These are phyloP conservation scores for Heterobasidion parviporum DNA, from an alignment of 1,284 basidiomycete genomes.

Conservation along the genomic window DNA sequence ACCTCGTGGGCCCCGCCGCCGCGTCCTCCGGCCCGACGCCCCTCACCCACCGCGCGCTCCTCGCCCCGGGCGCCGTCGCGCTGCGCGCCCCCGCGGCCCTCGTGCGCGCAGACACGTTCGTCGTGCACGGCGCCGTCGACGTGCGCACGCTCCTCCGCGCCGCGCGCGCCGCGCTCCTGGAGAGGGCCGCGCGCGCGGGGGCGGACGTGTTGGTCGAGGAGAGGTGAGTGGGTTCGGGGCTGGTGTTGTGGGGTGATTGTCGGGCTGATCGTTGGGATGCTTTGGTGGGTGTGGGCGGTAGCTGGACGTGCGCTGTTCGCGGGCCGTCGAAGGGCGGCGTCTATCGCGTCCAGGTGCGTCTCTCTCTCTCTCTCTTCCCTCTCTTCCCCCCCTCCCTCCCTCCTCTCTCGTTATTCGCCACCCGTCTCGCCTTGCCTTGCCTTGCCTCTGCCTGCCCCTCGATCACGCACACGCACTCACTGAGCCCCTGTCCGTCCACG, in stretches of 20 bases:
- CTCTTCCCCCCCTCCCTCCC: too few relatives aligned
- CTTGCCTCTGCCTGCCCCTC: too few relatives aligned
- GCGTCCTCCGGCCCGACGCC: not conserved
- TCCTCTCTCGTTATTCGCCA: too few relatives aligned
- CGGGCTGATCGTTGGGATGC: too few relatives aligned
- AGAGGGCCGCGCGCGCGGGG: constrained; percentile 42
- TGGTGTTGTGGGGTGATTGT: too few relatives aligned
- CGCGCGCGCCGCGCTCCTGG: constrained; percentile 42
- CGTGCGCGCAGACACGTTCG: not conserved
- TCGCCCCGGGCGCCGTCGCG: not conserved
- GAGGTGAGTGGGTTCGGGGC: constrained; percentile 40
- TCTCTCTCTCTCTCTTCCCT: not conserved
- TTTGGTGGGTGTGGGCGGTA: too few relatives aligned
- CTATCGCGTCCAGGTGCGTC: constrained; percentile 53
- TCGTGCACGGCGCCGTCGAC: constrained; percentile 46
- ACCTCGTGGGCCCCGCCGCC: too few relatives aligned
- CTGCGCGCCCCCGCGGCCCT: too few relatives aligned
- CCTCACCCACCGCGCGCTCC: constrained; percentile 1
- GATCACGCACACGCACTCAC: too few relatives aligned
- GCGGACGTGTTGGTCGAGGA: constrained; percentile 62
- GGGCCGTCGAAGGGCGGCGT: constrained; percentile 41
- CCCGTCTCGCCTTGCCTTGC: too few relatives aligned
- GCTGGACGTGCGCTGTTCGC: constrained; percentile 57
- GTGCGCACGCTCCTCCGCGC: constrained; percentile 45
- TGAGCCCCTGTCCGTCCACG: too few relatives aligned